Percentiles rank a stretch among this genome's conserved stretches.
Evolutionary conservation across 2,329 filamentous ascomycete species (phyloP).

Genomic region (Talaromyces sp.): DNA sequence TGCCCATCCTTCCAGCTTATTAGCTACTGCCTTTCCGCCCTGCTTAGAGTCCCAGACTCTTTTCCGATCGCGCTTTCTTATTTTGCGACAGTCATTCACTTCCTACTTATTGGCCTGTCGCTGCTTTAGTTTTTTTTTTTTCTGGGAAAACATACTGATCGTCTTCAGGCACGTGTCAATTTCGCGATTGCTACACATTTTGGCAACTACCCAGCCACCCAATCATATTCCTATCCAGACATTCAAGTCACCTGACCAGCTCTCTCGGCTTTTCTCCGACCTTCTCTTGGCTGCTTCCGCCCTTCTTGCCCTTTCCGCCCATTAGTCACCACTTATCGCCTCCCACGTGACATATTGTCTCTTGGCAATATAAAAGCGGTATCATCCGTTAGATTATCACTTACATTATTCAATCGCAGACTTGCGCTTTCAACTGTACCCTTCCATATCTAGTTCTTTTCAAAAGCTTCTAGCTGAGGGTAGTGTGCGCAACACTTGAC

Average conservation of each 20-base stretch:
- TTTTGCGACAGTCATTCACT: neutral
- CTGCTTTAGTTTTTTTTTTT: neutral
- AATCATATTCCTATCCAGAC: neutral
- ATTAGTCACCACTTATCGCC: constrained; percentile 25
- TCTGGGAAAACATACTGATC: neutral
- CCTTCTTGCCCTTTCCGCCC: constrained; percentile 9
- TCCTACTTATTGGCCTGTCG: neutral
- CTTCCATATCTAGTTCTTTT: neutral
- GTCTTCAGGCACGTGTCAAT: constrained; percentile 6
- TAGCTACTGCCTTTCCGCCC: constrained; percentile 13
- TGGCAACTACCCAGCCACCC: neutral
- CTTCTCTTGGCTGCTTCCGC: constrained; percentile 16
- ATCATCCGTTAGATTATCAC: constrained; percentile 29
- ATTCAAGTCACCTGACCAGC: constrained; percentile 19
- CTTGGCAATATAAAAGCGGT: constrained; percentile 42
- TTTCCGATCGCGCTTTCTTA: constrained; percentile 1
- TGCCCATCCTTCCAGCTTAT: constrained; percentile 10
- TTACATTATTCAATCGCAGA: constrained; percentile 24
- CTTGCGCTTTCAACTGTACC: neutral
- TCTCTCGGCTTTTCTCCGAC: neutral
- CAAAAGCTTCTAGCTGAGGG: neutral
- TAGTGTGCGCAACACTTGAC: neutral
- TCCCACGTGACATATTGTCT: constrained; percentile 34
- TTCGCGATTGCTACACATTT: neutral
- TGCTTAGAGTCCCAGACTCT: neutral